Conservation (phyloP, 2,329 filamentous ascomycete species). For the Penicillium expansum region DNA sequence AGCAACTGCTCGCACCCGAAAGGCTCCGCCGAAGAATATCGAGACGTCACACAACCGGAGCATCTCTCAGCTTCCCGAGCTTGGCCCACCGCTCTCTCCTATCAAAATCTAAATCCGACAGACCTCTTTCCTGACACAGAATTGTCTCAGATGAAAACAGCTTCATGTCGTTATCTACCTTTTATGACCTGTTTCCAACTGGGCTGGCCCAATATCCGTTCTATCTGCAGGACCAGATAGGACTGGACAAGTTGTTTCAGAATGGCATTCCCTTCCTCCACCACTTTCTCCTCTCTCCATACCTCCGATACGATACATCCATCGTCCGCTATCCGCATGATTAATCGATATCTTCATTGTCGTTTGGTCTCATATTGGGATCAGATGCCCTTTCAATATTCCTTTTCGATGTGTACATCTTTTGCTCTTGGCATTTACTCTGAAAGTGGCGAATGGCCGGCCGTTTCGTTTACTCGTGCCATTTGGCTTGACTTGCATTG, state of each 20-base stretch:
- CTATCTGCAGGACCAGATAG: constrained; percentile 4
- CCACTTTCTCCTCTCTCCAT: background rate
- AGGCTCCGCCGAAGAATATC: constrained; percentile 35
- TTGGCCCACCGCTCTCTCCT: constrained; percentile 48
- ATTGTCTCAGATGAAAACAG: background rate
- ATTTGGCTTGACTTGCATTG: background rate
- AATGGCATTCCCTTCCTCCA: background rate
- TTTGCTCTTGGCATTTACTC: constrained; percentile 8
- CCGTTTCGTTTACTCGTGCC: constrained; percentile 4
- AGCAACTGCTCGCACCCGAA: constrained; percentile 30
- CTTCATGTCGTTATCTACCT: background rate
- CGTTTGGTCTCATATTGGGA: constrained; percentile 24
- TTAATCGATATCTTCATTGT: background rate
- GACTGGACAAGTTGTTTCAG: background rate
- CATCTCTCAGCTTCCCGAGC: constrained; percentile 47
- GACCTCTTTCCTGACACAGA: background rate
- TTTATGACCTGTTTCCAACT: background rate
- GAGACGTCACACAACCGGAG: constrained; percentile 36
- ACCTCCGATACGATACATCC: background rate
- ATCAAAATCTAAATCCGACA: constrained; percentile 48
- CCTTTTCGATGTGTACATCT: constrained; percentile 16
- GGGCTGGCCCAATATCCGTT: constrained; percentile 21
- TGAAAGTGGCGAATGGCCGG: constrained; percentile 11
- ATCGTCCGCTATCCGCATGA: background rate
- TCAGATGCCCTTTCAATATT: constrained; percentile 18